Percentiles rank a stretch among this genome's conserved stretches.
phyloP scores from a whole-genome alignment of 2,329 filamentous ascomycete genomes.

The Nemania sp. region DNA sequence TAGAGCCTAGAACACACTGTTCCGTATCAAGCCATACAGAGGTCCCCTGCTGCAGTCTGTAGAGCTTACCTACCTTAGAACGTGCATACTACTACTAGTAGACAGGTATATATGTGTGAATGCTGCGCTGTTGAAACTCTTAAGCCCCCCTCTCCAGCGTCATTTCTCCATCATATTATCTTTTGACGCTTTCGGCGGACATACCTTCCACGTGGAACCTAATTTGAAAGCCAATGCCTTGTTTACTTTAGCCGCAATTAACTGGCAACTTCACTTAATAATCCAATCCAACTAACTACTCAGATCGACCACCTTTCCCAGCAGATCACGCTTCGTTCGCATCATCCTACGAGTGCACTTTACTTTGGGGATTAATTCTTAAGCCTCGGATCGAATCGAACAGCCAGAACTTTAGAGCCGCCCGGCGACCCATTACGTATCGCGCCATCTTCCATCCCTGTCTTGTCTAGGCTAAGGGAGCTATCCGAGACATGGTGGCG shows the following conservation, averaged over 20 bases:
- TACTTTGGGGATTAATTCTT: background rate
- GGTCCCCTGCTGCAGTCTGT: too few relatives aligned
- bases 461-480: background rate
- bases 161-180: slow-evolving; percentile 22
- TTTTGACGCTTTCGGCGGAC: slow-evolving; percentile 1
- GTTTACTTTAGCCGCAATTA: slow-evolving; percentile 16
- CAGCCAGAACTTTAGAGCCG: background rate
- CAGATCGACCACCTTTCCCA: background rate
- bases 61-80: too few relatives aligned
- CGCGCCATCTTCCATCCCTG: background rate
- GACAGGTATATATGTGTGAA: background rate
- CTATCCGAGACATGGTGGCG: slow-evolving; percentile 42
- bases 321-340: background rate
- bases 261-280: background rate
- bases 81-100: too few relatives aligned
- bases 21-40: background rate
- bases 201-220: background rate
- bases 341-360: background rate
- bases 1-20: background rate
- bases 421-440: background rate
- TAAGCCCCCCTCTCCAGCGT: slow-evolving; percentile 8
- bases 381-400: background rate
- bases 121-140: slow-evolving; percentile 10
- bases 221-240: slow-evolving; percentile 13
- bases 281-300: background rate